Percentiles rank a stretch among this genome's conserved stretches.
These are phyloP conservation scores for Tribonema minus DNA, from an alignment of 108 stramenopile species.

Conservation along the genomic window DNA sequence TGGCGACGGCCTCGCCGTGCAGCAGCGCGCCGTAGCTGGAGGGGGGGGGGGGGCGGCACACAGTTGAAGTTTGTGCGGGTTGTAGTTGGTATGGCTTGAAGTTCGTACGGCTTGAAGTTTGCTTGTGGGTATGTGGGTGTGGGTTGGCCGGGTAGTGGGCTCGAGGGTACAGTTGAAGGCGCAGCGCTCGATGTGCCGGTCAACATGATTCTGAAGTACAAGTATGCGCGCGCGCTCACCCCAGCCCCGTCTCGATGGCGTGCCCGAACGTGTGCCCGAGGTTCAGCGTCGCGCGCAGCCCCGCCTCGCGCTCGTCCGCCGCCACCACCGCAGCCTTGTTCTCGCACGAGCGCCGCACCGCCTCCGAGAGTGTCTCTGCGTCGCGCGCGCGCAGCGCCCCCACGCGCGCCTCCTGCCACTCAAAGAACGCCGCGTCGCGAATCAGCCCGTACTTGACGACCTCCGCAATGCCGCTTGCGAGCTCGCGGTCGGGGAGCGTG, in stretches of 20 bases:
- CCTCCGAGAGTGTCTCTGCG: constrained; percentile 67
- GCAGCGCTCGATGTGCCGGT: too few species aligned
- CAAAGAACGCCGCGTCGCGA: constrained; percentile 78
- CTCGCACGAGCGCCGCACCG: constrained; percentile 78
- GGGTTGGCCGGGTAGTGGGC: too few species aligned
- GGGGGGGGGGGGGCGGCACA: too few species aligned
- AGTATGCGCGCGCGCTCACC: too few species aligned
- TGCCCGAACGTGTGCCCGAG: constrained; percentile 98
- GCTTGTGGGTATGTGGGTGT: too few species aligned
- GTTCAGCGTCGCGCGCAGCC: constrained; percentile 87
- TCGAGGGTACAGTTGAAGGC: too few species aligned
- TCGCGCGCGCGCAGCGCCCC: constrained; percentile 71
- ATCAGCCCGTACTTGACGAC: constrained; percentile 88
- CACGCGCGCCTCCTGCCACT: constrained; percentile 84
- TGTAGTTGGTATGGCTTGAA: too few species aligned
- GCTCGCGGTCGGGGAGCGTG: constrained; percentile 88
- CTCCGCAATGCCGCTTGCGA: constrained; percentile 75
- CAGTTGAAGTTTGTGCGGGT: too few species aligned
- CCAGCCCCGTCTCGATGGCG: constrained; percentile 88
- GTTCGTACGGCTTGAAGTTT: too few species aligned
- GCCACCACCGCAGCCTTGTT: constrained; percentile 94
- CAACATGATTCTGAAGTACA: too few species aligned
- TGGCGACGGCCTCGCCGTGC: constrained; percentile 93
- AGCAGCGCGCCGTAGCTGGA: constrained; percentile 87
- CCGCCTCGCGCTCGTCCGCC: constrained; percentile 84